A percentile compares a stretch with the other conserved stretches of the same genome.
Evolutionary conservation across 2,329 filamentous ascomycete species (phyloP).

Genomic region (Atkinsonella texensis): DNA sequence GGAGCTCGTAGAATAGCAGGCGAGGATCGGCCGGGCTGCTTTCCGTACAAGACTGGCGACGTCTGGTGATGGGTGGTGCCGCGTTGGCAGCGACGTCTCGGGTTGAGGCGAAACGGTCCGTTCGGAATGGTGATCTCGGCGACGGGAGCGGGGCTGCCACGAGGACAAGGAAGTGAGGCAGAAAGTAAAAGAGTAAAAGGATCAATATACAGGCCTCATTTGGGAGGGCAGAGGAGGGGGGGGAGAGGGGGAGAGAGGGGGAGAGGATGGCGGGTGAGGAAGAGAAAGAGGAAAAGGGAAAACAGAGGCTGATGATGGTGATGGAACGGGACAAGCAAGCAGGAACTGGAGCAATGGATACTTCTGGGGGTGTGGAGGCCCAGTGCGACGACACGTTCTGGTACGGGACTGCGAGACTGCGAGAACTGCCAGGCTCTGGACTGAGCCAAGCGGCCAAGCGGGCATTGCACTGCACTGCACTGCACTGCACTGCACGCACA

Average conservation of each 20-base stretch:
- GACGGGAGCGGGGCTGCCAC: not conserved
- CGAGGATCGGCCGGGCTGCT: not conserved
- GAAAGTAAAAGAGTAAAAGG: conserved; percentile 18
- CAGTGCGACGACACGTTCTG: not conserved
- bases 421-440: not conserved
- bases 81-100: not conserved
- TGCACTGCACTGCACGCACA: no score
- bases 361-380: not conserved
- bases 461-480: no score
- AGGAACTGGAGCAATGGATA: not conserved
- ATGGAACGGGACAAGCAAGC: not conserved
- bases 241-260: conserved; percentile 5
- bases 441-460: no score
- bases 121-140: conserved; percentile 1
- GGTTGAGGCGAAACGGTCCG: conserved; percentile 2
- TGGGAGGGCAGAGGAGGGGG: conserved; percentile 8
- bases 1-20: not conserved
- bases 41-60: not conserved
- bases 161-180: conserved; percentile 10
- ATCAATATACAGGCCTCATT: conserved; percentile 28
- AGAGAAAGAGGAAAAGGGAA: conserved; percentile 13
- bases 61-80: not conserved
- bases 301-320: conserved; percentile 13
- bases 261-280: conserved; percentile 14
- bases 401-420: no score